Evolutionary conservation across 2,329 filamentous ascomycete species (phyloP), one percentile per base, ranked within the genome.

Genomic region (Aspergillus candidus): DNA sequence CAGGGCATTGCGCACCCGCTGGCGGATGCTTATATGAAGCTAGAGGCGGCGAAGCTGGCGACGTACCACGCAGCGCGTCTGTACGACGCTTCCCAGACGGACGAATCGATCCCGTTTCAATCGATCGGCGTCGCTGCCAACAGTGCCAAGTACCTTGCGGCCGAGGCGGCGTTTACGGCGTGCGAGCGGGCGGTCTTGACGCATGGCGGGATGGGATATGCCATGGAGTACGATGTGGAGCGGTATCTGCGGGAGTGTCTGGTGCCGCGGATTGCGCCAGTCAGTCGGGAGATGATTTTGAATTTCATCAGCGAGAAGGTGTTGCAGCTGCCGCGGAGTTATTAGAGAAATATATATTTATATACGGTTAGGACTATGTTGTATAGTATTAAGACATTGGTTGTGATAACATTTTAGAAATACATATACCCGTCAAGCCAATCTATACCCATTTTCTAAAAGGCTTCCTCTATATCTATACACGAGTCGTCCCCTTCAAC

Each of bases 101-200:
- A 82, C 45, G 51, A 65, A 6, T 72, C 68, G 0, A 72, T 82
- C 33, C 73, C 72, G 1, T 73, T 73, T 40, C 72, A 79, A 33
- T 72, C 76, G 0, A 69, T 86, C 1, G 83, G 82, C 0, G 74
- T 84, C 1, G 80, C 80, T 33, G 78, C 79, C 53, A 82, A 87
- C 63, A 82, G 78, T 51, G 83, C 82, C 32, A 88, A 88, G 65
- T 87, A 85, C 48, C 48, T 72, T 27, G 79, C 79, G 8, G 79
- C 77, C 0, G 79, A 82, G 52, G 78, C 79, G 1, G 77, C 77
- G 0, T 82, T 80, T 53, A 75, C 67, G 2, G 78, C 78, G 0
- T 82, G 78, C 54, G 79, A 82, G 52, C 62, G 76, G 29, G 75
- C 76, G 2, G 67, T 80, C 6, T 60, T 82, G 49, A 70, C 72